Evolutionary conservation across 2,329 filamentous ascomycete genomes (phyloP).

Genomic region (Clarireedia paspali): DNA sequence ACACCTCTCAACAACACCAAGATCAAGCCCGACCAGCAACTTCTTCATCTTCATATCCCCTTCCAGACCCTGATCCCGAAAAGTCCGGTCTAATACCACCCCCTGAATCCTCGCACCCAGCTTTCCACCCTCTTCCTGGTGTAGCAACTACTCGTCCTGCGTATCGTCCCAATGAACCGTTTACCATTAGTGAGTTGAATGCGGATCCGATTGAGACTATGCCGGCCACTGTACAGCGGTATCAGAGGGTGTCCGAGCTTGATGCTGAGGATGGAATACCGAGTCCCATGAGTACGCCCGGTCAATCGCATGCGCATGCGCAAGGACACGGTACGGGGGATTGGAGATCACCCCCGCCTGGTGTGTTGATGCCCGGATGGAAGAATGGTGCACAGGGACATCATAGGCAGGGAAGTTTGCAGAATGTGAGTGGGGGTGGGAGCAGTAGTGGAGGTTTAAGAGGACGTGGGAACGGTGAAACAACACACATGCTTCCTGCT

Average conservation of each 20-base stretch:
- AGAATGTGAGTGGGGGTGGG: neutral
- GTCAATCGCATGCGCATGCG: neutral
- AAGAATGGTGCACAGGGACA: neutral
- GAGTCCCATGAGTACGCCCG: neutral
- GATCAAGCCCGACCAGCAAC: neutral
- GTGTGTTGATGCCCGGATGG: neutral
- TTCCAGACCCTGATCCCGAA: neutral
- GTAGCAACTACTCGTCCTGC: neutral
- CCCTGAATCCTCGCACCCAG: slow-evolving; percentile 2
- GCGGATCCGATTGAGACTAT: neutral
- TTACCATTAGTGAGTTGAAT: slow-evolving; percentile 5
- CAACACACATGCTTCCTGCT: neutral
- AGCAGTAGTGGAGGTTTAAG: neutral
- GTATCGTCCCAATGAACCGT: neutral
- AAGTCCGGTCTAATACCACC: neutral
- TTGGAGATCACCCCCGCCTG: neutral
- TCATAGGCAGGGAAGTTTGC: neutral
- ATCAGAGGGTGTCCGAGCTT: neutral
- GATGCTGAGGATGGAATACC: neutral
- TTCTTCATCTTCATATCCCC: neutral
- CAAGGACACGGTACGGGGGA: neutral
- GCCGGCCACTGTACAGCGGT: neutral
- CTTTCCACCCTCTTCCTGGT: neutral
- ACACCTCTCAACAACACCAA: neutral
- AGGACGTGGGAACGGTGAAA: neutral